Evolutionary conservation across 2,329 filamentous ascomycete genomes (phyloP).

Genomic region (Didymellaceae sp.): DNA sequence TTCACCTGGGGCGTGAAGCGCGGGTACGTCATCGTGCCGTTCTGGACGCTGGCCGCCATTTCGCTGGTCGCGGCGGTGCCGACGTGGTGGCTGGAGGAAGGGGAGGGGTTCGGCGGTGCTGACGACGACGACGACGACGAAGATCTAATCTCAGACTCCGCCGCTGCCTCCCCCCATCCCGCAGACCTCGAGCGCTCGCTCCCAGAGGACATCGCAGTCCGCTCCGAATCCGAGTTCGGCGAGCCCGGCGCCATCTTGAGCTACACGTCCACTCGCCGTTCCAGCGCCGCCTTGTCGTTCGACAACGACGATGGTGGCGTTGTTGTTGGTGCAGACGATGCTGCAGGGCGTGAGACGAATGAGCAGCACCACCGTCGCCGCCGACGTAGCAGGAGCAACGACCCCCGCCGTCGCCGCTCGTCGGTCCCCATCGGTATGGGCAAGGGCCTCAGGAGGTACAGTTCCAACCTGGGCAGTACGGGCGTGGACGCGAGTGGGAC

Average conservation of each 20-base stretch:
- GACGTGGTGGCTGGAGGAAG: conserved; percentile 75
- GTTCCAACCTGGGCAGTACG: conserved; percentile 54
- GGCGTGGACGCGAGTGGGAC: conserved; percentile 44
- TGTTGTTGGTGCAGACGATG: too few relatives aligned
- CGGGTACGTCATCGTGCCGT: conserved; percentile 80
- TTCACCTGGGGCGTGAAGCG: conserved; percentile 79
- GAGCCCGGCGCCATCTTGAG: conserved; percentile 43
- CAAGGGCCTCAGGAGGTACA: conserved; percentile 52
- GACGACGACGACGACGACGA: conserved; percentile 41
- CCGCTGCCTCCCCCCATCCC: background rate
- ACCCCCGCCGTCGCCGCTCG: too few relatives aligned
- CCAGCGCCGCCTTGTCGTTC: conserved; percentile 33
- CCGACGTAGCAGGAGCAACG: too few relatives aligned
- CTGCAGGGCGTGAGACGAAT: too few relatives aligned
- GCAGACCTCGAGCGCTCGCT: too few relatives aligned
- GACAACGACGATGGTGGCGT: conserved; percentile 24
- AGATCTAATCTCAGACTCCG: conserved; percentile 20
- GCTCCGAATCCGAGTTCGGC: conserved; percentile 50
- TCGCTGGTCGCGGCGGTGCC: conserved; percentile 72
- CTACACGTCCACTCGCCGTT: conserved; percentile 38
- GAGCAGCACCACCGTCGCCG: too few relatives aligned
- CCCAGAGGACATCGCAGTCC: conserved; percentile 23
- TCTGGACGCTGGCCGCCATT: conserved; percentile 76
- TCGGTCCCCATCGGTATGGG: conserved; percentile 57
- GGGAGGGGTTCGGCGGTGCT: conserved; percentile 66